Evolutionary conservation across 768 basidiomycete genomes (phyloP).

Genomic region (Trametes elegans): DNA sequence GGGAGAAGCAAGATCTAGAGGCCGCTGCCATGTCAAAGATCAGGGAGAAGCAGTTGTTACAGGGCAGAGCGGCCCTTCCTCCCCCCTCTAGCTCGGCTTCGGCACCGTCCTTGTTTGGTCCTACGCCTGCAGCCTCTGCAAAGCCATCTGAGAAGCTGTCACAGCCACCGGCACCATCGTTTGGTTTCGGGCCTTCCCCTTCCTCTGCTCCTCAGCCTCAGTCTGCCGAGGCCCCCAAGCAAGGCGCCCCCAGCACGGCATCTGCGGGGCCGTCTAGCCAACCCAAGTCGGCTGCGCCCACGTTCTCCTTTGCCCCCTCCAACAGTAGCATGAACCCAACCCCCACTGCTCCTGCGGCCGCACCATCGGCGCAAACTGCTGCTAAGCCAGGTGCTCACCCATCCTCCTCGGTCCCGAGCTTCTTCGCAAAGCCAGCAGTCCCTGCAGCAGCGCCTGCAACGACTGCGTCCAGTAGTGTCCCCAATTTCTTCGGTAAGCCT

Average conservation of each 20-base stretch:
- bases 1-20: slow-evolving; percentile 86
- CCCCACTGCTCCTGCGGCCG: slow-evolving; percentile 9
- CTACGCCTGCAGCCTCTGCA: not conserved
- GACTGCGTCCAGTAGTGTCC: slow-evolving; percentile 8
- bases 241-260: slow-evolving; percentile 5
- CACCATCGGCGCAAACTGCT: not conserved
- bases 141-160: not conserved
- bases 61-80: slow-evolving; percentile 2
- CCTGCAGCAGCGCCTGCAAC: slow-evolving; percentile 5
- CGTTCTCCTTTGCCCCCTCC: slow-evolving; percentile 4
- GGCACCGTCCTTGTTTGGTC: not conserved
- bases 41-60: slow-evolving; percentile 40
- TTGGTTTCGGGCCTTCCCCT: not conserved
- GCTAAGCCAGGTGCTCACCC: slow-evolving; percentile 5
- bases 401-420: slow-evolving; percentile 28
- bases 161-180: not conserved
- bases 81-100: not conserved
- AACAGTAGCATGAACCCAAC: slow-evolving; percentile 16
- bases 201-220: slow-evolving; percentile 22
- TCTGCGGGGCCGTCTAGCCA: slow-evolving; percentile 11
- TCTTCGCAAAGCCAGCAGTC: slow-evolving; percentile 31
- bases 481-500: slow-evolving; percentile 34
- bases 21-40: slow-evolving; percentile 76
- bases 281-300: slow-evolving; percentile 8
- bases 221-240: slow-evolving; percentile 12